Evolutionary conservation across 2,329 filamentous ascomycete species (phyloP).

Genomic region (Fusarium hostae): DNA sequence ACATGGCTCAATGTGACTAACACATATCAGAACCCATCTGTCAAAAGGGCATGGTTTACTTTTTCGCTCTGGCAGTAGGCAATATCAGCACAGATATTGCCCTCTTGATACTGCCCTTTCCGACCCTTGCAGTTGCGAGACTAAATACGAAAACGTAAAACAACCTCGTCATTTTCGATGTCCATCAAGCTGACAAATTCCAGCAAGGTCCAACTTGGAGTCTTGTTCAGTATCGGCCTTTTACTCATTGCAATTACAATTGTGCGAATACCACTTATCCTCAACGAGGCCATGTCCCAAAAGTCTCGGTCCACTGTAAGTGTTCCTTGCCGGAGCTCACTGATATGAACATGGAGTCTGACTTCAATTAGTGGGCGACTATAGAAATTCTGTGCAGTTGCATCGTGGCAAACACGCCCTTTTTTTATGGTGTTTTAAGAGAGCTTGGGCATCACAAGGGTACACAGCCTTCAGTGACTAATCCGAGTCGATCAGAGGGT

Average conservation of each 20-base stretch:
- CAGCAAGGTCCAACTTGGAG: conserved; percentile 22
- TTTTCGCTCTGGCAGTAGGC: conserved; percentile 40
- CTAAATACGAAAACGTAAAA: conserved; percentile 19
- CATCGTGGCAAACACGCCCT: conserved; percentile 1
- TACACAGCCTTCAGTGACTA: background rate
- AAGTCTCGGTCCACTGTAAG: conserved; percentile 45
- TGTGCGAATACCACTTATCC: conserved; percentile 43
- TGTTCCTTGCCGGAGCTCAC: fast-evolving
- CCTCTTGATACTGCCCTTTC: conserved; percentile 44
- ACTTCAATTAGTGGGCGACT: conserved; percentile 39
- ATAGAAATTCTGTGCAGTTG: conserved; percentile 36
- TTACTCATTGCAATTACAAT: conserved; percentile 43
- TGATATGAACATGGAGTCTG: background rate
- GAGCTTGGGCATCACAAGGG: background rate
- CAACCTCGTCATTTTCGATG: no score
- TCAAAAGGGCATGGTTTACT: conserved; percentile 33
- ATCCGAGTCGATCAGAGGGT: background rate
- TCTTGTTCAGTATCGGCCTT: conserved; percentile 42
- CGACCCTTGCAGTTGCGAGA: conserved; percentile 30
- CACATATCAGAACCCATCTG: background rate
- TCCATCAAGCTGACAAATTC: background rate
- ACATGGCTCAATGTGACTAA: background rate
- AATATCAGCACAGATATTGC: conserved; percentile 45
- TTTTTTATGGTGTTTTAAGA: background rate
- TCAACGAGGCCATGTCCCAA: conserved; percentile 42